These are phyloP conservation scores for Paralagenidium karlingii DNA, from an alignment of 352 stramenopile species.

Conservation along the genomic window DNA sequence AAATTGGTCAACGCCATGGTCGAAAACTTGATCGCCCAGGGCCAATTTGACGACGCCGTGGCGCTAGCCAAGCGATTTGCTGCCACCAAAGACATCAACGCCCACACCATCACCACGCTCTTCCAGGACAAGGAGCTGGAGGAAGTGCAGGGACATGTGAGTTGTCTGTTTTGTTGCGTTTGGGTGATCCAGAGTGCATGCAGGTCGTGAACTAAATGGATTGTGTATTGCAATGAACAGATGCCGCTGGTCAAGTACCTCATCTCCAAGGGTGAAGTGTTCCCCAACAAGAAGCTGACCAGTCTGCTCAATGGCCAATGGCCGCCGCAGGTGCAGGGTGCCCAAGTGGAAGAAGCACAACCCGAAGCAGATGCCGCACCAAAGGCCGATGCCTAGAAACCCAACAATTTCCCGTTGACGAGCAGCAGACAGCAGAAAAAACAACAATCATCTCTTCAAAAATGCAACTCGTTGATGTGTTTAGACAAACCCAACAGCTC, in stretches of 20 bases:
- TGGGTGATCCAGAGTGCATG: not conserved
- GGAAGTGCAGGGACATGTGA: constrained; percentile 19
- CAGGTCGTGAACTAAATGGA: not conserved
- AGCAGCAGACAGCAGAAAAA: constrained; percentile 20
- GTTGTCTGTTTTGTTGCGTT: not conserved
- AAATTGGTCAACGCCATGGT: constrained; percentile 6
- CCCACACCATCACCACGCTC: constrained; percentile 3
- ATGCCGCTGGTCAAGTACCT: constrained; percentile 67
- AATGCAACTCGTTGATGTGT: not conserved
- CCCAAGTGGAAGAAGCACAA: no score
- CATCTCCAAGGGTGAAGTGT: constrained; percentile 69
- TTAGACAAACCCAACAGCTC: not conserved
- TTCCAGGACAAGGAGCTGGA: constrained; percentile 43
- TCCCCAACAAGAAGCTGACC: constrained; percentile 42
- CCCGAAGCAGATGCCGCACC: no score
- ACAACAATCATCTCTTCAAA: constrained; percentile 6
- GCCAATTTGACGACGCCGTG: constrained; percentile 4
- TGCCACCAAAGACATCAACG: constrained; percentile 6
- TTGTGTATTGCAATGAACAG: constrained; percentile 11
- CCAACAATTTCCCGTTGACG: constrained; percentile 53
- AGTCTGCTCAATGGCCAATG: no score
- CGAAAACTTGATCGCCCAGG: constrained; percentile 5
- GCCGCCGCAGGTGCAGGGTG: no score
- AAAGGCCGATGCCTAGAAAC: no score
- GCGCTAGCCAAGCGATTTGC: constrained; percentile 2